Conservation (phyloP, 2,329 filamentous ascomycete species). For the Exophiala sp. region DNA sequence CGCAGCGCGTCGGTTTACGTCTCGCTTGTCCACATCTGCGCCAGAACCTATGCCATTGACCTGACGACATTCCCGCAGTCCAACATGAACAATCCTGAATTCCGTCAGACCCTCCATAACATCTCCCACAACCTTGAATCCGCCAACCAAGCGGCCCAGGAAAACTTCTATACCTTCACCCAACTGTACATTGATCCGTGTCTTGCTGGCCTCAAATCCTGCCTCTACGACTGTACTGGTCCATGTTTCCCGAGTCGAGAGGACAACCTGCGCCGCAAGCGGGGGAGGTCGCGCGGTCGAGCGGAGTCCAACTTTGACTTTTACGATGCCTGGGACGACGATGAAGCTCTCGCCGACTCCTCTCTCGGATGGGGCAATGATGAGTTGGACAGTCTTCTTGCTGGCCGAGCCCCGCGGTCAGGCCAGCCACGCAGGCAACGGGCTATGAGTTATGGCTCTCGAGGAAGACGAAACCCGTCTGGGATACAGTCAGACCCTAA, state of each 20-base stretch:
- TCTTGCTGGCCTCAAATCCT: slow-evolving; percentile 59
- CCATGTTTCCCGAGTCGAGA: slow-evolving; percentile 62
- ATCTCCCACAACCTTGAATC: slow-evolving; percentile 85
- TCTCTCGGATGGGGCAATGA: slow-evolving; percentile 72
- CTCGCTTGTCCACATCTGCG: background rate
- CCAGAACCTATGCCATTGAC: background rate
- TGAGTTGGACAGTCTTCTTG: slow-evolving; percentile 77
- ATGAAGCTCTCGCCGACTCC: slow-evolving; percentile 45
- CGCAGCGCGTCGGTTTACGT: slow-evolving; percentile 9
- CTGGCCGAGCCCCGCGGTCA: slow-evolving; percentile 49
- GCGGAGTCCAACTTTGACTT: slow-evolving; percentile 92
- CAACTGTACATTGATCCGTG: slow-evolving; percentile 82
- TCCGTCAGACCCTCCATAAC: slow-evolving; percentile 90
- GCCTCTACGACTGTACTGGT: slow-evolving; percentile 64
- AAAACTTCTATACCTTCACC: slow-evolving; percentile 80
- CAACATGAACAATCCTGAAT: slow-evolving; percentile 34
- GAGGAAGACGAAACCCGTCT: slow-evolving; percentile 44
- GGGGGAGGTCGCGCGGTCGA: slow-evolving; percentile 54
- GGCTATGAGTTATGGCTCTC: slow-evolving; percentile 84
- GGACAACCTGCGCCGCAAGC: slow-evolving; percentile 65
- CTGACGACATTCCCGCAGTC: background rate
- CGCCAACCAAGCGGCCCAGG: slow-evolving; percentile 86
- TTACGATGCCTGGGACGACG: slow-evolving; percentile 90
- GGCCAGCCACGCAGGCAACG: slow-evolving; percentile 64
- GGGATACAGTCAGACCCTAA: slow-evolving; percentile 52